A percentile compares a stretch with the other conserved stretches of the same genome.
Evolutionary conservation across 225 moss, liverwort and hornwort genomes (phyloP).

Genomic region (Straminergon stramineum): DNA sequence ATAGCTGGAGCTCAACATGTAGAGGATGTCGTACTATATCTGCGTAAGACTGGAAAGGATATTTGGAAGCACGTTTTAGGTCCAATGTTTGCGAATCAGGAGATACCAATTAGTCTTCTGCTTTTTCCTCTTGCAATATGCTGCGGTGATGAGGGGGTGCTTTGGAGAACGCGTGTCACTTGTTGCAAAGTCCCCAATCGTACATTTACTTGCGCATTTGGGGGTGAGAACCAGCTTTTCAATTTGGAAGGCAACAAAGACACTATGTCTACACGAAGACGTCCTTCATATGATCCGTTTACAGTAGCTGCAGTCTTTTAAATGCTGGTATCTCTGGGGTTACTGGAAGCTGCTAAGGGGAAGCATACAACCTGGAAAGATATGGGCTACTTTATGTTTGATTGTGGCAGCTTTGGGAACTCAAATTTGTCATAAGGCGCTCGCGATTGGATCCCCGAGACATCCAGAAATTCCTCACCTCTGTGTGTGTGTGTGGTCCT

Average conservation of each 20-base stretch:
- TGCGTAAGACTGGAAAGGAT: conserved; percentile 15
- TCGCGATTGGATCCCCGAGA: conserved; percentile 46
- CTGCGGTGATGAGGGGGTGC: conserved; percentile 53
- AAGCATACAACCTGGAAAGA: conserved; percentile 47
- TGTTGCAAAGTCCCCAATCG: conserved; percentile 54
- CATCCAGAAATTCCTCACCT: conserved; percentile 70
- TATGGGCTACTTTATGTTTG: conserved; percentile 54
- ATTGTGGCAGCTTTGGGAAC: conserved; percentile 61
- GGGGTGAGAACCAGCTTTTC: conserved; percentile 46
- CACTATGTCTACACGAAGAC: conserved; percentile 30
- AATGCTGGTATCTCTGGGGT: conserved; percentile 46
- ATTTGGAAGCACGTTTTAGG: conserved; percentile 25
- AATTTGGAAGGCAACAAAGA: conserved; percentile 33
- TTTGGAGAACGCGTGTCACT: conserved; percentile 45
- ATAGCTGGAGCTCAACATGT: conserved; percentile 24
- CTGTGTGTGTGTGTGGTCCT: conserved; percentile 72
- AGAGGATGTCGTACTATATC: conserved; percentile 13
- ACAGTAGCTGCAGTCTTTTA: conserved; percentile 49
- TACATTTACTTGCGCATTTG: conserved; percentile 40
- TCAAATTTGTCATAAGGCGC: conserved; percentile 54
- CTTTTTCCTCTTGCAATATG: conserved; percentile 38
- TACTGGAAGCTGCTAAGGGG: conserved; percentile 62
- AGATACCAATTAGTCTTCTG: conserved; percentile 22
- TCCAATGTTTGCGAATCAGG: conserved; percentile 28
- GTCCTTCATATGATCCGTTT: conserved; percentile 44